Evolutionary conservation across 495 filamentous ascomycete species (phyloP).

Genomic region (Penicillium lagena): DNA sequence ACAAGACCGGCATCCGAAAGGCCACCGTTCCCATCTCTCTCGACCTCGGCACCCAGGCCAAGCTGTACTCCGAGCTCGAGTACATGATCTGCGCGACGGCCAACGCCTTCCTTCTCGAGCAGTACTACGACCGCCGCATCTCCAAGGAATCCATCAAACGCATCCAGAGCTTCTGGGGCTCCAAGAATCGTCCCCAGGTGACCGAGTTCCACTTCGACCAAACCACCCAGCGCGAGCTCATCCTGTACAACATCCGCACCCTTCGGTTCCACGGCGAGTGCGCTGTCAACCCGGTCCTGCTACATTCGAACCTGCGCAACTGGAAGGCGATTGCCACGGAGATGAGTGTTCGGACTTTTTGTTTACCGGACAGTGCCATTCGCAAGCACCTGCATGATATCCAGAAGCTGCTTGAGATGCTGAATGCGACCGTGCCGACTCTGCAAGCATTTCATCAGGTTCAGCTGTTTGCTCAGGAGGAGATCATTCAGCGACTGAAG

Average conservation of each 20-base stretch:
- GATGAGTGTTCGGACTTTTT: conserved; percentile 51
- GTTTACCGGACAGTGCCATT: conserved; percentile 46
- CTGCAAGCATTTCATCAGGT: conserved; percentile 35
- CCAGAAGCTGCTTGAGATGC: conserved; percentile 46
- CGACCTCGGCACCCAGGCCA: conserved; percentile 36
- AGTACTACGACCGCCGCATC: conserved; percentile 41
- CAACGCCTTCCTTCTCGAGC: conserved; percentile 42
- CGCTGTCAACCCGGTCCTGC: conserved; percentile 29
- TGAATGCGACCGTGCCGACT: conserved; percentile 35
- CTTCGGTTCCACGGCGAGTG: conserved; percentile 42
- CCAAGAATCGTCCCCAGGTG: conserved; percentile 47
- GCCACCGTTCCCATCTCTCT: conserved; percentile 39
- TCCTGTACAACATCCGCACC: conserved; percentile 41
- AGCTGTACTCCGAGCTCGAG: conserved; percentile 49
- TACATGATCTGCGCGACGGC: conserved; percentile 46
- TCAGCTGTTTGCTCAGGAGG: conserved; percentile 14
- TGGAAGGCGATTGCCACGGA: conserved; percentile 46
- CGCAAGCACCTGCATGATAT: conserved; percentile 49
- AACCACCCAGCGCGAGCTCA: conserved; percentile 46
- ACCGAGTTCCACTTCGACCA: conserved; percentile 54
- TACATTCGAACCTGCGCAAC: conserved; percentile 42
- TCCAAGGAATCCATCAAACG: conserved; percentile 41
- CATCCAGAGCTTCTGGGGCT: conserved; percentile 35
- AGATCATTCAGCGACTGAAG: neutral
- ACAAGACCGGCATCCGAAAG: conserved; percentile 8